Conservation (phyloP, 1,139 yeast species). For the Scheffersomyces stambukii region DNA sequence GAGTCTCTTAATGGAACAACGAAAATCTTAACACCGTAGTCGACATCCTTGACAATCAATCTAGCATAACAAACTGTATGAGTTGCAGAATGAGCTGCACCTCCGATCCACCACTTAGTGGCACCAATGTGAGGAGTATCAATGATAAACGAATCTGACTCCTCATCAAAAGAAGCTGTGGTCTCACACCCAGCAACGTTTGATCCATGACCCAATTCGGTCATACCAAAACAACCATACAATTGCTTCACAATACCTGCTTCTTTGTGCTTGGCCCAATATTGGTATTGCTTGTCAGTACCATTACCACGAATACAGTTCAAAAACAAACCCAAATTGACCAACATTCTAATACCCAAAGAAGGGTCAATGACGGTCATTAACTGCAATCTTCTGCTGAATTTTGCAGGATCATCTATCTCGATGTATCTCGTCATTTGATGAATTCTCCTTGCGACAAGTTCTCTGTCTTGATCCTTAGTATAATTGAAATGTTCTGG, state of each 20-base stretch:
- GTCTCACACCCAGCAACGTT: conserved; percentile 91
- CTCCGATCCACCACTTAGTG: conserved; percentile 98
- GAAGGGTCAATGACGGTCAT: conserved; percentile 49
- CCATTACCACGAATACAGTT: conserved; percentile 49
- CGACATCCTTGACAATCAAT: conserved; percentile 73
- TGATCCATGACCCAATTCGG: conserved; percentile 92
- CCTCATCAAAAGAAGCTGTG: conserved; percentile 74
- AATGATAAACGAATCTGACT: conserved; percentile 63
- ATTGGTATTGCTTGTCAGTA: conserved; percentile 51
- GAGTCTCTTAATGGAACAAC: conserved; percentile 84
- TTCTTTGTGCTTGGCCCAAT: conserved; percentile 75
- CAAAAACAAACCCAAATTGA: conserved; percentile 48
- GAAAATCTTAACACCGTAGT: conserved; percentile 87
- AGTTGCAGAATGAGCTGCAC: conserved; percentile 92
- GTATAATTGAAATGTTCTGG: conserved; percentile 36
- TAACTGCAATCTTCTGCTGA: conserved; percentile 36
- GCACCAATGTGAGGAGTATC: conserved; percentile 90
- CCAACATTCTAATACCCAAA: conserved; percentile 45
- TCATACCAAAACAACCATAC: conserved; percentile 92
- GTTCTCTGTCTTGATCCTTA: conserved; percentile 39
- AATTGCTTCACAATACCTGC: conserved; percentile 61
- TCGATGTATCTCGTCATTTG: conserved; percentile 44
- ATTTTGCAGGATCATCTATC: conserved; percentile 30
- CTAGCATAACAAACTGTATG: conserved; percentile 82
- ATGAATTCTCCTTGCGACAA: conserved; percentile 41